phyloP scores from a whole-genome alignment of 352 stramenopile genomes.

The Globisporangium okanoganense region DNA sequence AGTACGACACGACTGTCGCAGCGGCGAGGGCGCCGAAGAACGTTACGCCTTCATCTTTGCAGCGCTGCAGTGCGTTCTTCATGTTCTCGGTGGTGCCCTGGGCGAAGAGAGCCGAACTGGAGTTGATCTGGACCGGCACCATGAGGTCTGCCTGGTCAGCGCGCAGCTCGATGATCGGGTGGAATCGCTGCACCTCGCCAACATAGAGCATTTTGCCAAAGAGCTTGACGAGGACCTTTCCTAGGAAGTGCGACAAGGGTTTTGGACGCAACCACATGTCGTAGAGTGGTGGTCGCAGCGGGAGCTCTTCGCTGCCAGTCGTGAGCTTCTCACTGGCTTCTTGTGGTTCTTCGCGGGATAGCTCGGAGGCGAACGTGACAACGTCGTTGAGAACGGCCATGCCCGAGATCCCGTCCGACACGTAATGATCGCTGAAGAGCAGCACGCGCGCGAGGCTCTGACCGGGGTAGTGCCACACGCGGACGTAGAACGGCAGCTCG shows the following conservation, averaged over 20 bases:
- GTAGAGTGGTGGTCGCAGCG: slow-evolving; percentile 25
- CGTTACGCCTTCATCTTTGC: slow-evolving; percentile 34
- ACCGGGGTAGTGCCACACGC: slow-evolving; percentile 31
- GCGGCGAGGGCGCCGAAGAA: slow-evolving; percentile 33
- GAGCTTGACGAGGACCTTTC: slow-evolving; percentile 18
- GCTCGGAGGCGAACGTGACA: slow-evolving; percentile 18
- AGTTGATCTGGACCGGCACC: slow-evolving; percentile 14
- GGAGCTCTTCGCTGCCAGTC: slow-evolving; percentile 4
- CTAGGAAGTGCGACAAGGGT: slow-evolving; percentile 16
- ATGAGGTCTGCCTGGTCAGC: slow-evolving; percentile 29
- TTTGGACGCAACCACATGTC: slow-evolving; percentile 22
- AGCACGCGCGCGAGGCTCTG: slow-evolving; percentile 28
- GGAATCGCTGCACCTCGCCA: background rate
- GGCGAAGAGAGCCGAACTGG: slow-evolving; percentile 35
- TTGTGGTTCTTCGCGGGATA: background rate
- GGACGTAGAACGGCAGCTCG: slow-evolving; percentile 47
- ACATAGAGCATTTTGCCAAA: slow-evolving; percentile 17
- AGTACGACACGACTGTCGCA: slow-evolving; percentile 5
- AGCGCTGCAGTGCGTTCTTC: slow-evolving; percentile 24
- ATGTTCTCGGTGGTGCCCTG: slow-evolving; percentile 31
- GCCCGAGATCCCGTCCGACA: slow-evolving; percentile 37
- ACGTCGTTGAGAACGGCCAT: slow-evolving; percentile 34
- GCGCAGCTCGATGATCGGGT: slow-evolving; percentile 16
- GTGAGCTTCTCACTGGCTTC: slow-evolving; percentile 7
- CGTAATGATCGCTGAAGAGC: slow-evolving; percentile 47